Conservation (phyloP, 352 stramenopile genomes). For the Globisporangium radiosum region DNA sequence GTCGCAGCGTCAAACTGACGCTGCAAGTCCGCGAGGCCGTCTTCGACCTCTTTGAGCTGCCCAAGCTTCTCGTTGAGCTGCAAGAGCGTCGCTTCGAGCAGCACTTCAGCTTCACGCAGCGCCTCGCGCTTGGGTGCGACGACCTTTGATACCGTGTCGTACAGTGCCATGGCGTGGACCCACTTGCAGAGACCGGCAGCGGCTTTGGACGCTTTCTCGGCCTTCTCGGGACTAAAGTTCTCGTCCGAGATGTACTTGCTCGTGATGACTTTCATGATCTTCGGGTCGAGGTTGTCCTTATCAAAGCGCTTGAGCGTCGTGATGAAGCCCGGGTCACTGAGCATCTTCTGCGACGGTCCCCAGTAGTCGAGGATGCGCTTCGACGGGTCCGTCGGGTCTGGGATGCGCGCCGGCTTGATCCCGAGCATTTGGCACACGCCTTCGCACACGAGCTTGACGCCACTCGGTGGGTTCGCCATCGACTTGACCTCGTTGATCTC, state of each 20-base stretch:
- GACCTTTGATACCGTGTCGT: slow-evolving; percentile 91
- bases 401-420: slow-evolving; percentile 90
- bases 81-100: slow-evolving; percentile 86
- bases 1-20: slow-evolving; percentile 84
- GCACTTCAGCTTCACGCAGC: slow-evolving; percentile 71
- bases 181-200: slow-evolving; percentile 91
- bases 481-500: slow-evolving; percentile 93
- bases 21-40: slow-evolving; percentile 84
- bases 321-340: slow-evolving; percentile 90
- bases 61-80: slow-evolving; percentile 89
- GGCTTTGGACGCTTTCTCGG: slow-evolving; percentile 91
- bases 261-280: slow-evolving; percentile 85
- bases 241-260: slow-evolving; percentile 90
- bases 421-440: slow-evolving; percentile 93
- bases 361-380: slow-evolving; percentile 95
- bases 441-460: slow-evolving; percentile 92
- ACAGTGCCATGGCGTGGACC: slow-evolving; percentile 91
- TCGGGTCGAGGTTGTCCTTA: slow-evolving; percentile 84
- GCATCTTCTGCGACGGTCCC: slow-evolving; percentile 91
- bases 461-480: slow-evolving; percentile 89
- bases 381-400: slow-evolving; percentile 85
- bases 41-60: slow-evolving; percentile 88
- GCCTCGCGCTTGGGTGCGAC: slow-evolving; percentile 91
- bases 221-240: slow-evolving; percentile 89
- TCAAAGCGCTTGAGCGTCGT: slow-evolving; percentile 89